Conservation (phyloP, 2,329 filamentous ascomycete species). For the Penicillium sp. region DNA sequence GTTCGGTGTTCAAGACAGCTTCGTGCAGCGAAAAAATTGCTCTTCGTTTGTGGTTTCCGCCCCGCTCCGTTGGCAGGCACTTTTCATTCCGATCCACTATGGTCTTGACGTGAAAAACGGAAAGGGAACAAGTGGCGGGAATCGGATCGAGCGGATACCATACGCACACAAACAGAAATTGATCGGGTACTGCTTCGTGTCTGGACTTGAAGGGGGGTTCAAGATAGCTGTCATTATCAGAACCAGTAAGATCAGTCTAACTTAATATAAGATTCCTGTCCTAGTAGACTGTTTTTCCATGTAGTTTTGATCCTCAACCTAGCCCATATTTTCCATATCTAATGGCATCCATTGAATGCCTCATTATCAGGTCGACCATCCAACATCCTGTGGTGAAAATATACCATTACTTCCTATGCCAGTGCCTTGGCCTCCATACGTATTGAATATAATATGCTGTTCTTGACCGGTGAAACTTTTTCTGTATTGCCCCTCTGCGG, state of each 20-base stretch:
- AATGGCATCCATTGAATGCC: neutral
- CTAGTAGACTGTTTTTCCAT: no score
- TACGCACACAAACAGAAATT: constrained; percentile 20
- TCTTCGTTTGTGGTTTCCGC: constrained; percentile 13
- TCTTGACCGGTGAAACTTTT: constrained; percentile 24
- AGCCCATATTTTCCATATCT: neutral
- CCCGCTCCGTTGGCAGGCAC: constrained; percentile 20
- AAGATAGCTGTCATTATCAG: neutral
- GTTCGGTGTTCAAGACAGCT: neutral
- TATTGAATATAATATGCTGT: constrained; percentile 2
- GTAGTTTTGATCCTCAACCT: neutral
- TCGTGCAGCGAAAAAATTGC: neutral
- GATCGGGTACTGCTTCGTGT: neutral
- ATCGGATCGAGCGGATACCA: constrained; percentile 26
- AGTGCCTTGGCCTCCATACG: neutral
- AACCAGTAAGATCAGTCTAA: neutral
- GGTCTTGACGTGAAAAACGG: constrained; percentile 17
- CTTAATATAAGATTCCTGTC: no score
- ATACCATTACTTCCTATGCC: neutral
- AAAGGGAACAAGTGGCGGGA: constrained; percentile 14
- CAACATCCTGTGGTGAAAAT: neutral
- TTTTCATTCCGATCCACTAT: constrained; percentile 21
- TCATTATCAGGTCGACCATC: neutral
- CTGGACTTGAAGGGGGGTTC: neutral
- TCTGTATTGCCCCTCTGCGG: constrained; percentile 28